Percentiles rank a stretch among this genome's conserved stretches.
phyloP scores from a whole-genome alignment of 2,329 filamentous ascomycete genomes.

The Hymenotorrendiella dingleyae region DNA sequence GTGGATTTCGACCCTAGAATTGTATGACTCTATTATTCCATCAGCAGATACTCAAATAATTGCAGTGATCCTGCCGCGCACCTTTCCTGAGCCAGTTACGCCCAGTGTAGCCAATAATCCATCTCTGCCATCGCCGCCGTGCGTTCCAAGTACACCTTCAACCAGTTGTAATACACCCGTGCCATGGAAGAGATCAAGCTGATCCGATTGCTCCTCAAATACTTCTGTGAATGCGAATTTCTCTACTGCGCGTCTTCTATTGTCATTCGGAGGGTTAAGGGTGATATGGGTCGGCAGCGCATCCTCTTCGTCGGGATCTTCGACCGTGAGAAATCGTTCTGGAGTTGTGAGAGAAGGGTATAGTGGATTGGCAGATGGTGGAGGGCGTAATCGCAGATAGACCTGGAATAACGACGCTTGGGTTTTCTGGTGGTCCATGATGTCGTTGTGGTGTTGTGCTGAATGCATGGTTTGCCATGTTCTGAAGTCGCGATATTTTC shows the following conservation, averaged over 20 bases:
- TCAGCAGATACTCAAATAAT: constrained; percentile 5
- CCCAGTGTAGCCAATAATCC: constrained; percentile 86
- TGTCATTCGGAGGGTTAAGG: constrained; percentile 74
- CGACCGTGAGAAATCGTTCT: constrained; percentile 76
- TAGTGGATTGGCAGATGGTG: constrained; percentile 36
- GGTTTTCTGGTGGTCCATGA: constrained; percentile 39
- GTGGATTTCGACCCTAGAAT: constrained; percentile 84
- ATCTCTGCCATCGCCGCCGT: constrained; percentile 75
- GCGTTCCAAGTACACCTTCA: constrained; percentile 70
- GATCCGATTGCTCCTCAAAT: constrained; percentile 79
- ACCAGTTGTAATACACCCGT: constrained; percentile 70
- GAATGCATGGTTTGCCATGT: no score
- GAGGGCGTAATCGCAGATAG: constrained; percentile 77
- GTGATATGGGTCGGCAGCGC: constrained; percentile 64
- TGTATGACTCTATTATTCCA: constrained; percentile 70
- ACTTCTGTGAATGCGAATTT: constrained; percentile 92
- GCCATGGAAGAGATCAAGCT: constrained; percentile 81
- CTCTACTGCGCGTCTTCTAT: constrained; percentile 79
- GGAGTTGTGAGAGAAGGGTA: constrained; percentile 34
- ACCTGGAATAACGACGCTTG: constrained; percentile 74
- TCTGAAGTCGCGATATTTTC: background rate
- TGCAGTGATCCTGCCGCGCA: constrained; percentile 33
- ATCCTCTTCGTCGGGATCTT: constrained; percentile 43
- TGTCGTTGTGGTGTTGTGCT: background rate
- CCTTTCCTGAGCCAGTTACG: constrained; percentile 95